A percentile compares a stretch with the other conserved stretches of the same genome.
These are phyloP conservation scores for Steccherinum ochraceum DNA, from an alignment of 768 basidiomycete species.

Conservation along the genomic window DNA sequence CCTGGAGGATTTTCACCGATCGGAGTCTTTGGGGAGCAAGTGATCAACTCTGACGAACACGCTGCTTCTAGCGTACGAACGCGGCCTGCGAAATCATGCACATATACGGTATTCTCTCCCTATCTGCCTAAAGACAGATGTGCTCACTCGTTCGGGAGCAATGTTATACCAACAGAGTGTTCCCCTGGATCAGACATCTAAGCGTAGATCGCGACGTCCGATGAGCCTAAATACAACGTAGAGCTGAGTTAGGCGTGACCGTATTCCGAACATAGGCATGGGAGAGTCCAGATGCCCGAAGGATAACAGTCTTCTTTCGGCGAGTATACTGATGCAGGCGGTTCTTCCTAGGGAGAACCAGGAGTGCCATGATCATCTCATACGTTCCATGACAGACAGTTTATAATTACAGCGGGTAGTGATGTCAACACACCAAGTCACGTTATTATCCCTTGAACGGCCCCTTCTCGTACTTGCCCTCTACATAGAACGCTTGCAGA, in stretches of 20 bases:
- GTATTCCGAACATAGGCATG: not conserved
- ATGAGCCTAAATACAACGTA: not conserved
- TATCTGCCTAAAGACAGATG: not conserved
- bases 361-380: too few species aligned
- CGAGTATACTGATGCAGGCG: too few species aligned
- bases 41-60: not conserved
- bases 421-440: too few species aligned
- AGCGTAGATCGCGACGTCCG: not conserved
- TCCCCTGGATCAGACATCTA: too few species aligned
- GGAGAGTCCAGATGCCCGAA: not conserved
- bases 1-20: not conserved
- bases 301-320: too few species aligned
- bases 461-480: too few species aligned
- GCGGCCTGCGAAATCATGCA: not conserved
- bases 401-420: too few species aligned
- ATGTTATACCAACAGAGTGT: too few species aligned
- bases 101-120: not conserved
- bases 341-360: too few species aligned
- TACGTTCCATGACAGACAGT: too few species aligned
- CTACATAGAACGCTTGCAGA: conserved; percentile 40
- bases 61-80: not conserved
- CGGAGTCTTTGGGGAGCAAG: not conserved
- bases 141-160: not conserved
- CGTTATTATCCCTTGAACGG: too few species aligned
- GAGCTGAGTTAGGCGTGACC: not conserved